These are phyloP conservation scores for Aspergillus baeticus DNA, from an alignment of 495 filamentous ascomycete species.

Conservation along the genomic window DNA sequence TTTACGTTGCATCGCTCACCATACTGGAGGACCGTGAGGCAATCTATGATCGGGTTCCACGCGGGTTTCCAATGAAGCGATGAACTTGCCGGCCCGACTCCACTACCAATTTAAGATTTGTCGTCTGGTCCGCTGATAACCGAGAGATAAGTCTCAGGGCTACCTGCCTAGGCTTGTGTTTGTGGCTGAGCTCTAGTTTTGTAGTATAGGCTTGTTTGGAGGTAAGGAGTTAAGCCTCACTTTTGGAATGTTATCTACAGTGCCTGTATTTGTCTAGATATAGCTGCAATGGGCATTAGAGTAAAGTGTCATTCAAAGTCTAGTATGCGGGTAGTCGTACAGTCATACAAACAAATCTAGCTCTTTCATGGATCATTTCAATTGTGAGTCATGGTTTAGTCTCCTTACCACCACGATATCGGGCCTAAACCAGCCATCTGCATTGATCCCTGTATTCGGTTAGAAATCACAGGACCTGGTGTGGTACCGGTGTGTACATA, in stretches of 20 bases:
- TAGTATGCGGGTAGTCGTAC: neutral
- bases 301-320: neutral
- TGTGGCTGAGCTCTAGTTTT: neutral
- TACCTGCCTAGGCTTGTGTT: neutral
- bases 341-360: neutral
- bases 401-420: conserved; percentile 47
- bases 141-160: neutral
- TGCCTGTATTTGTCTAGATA: neutral
- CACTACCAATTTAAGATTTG: neutral
- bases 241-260: neutral
- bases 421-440: conserved; percentile 50
- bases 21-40: conserved; percentile 9
- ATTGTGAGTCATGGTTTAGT: neutral
- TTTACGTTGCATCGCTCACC: conserved; percentile 16
- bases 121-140: conserved; percentile 1
- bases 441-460: conserved; percentile 47
- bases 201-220: neutral
- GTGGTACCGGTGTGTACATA: conserved; percentile 40
- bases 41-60: conserved; percentile 4
- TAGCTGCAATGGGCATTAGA: neutral
- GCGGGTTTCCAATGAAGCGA: conserved; percentile 10
- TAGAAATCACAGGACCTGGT: conserved; percentile 9
- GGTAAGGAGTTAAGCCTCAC: neutral
- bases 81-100: neutral
- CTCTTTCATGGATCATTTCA: neutral